Percentiles rank a stretch among this genome's conserved stretches.
phyloP scores from a whole-genome alignment of 2,329 filamentous ascomycete species.

The Arthroderma sp. region DNA sequence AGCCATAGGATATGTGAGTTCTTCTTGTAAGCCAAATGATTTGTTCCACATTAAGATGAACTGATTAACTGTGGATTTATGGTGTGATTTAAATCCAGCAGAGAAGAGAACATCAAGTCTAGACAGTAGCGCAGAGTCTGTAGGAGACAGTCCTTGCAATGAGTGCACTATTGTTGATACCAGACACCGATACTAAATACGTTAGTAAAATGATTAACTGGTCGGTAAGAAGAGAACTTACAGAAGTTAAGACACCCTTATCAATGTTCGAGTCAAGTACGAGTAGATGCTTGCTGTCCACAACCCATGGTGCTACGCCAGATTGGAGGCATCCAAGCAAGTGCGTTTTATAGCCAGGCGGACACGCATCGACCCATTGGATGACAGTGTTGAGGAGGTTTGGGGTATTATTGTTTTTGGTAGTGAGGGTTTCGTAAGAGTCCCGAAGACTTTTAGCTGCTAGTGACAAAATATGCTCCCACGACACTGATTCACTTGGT shows the following conservation, averaged over 20 bases:
- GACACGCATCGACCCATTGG: constrained; percentile 40
- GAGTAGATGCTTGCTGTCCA: constrained; percentile 19
- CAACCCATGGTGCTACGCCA: constrained; percentile 23
- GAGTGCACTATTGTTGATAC: constrained; percentile 20
- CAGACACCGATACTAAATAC: constrained; percentile 20
- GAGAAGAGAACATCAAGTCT: constrained; percentile 39
- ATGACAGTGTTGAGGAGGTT: constrained; percentile 43
- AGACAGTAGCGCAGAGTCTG: constrained; percentile 32
- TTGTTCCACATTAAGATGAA: constrained; percentile 56
- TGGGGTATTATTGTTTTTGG: constrained; percentile 40
- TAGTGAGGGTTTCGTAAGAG: constrained; percentile 36
- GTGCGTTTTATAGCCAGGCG: constrained; percentile 38
- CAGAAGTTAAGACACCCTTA: constrained; percentile 22
- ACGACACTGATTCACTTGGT: background rate
- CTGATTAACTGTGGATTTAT: constrained; percentile 36
- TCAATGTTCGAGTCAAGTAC: constrained; percentile 17
- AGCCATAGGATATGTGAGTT: constrained; percentile 50
- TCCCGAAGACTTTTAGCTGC: constrained; percentile 15
- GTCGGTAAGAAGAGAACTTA: constrained; percentile 15
- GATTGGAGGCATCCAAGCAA: constrained; percentile 48
- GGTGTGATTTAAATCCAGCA: constrained; percentile 41
- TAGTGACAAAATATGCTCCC: constrained; percentile 3
- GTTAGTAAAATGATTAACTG: constrained; percentile 13
- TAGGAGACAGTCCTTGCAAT: constrained; percentile 17
- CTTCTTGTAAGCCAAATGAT: constrained; percentile 48